These are phyloP conservation scores for Aspergillus sp. DNA, from an alignment of 2,329 filamentous ascomycete species.

Conservation along the genomic window DNA sequence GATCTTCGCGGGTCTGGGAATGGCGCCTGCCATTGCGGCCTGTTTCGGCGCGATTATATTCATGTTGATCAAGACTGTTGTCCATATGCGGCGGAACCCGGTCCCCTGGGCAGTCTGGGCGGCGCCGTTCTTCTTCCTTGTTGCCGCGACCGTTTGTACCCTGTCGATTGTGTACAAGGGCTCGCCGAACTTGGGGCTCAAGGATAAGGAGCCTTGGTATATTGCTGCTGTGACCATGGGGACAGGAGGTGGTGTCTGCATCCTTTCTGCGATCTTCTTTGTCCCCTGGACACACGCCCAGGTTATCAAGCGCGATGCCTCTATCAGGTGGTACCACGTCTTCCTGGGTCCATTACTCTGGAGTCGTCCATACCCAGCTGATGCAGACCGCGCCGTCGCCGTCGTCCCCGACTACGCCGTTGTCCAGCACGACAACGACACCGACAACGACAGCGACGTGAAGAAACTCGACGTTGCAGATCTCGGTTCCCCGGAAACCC, in stretches of 20 bases:
- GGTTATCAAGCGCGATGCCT: slow-evolving; percentile 68
- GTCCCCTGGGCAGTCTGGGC: slow-evolving; percentile 71
- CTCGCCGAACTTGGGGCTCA: slow-evolving; percentile 65
- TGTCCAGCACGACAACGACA: slow-evolving; percentile 55
- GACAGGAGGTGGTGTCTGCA: slow-evolving; percentile 58
- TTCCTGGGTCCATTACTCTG: slow-evolving; percentile 64
- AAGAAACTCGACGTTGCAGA: background rate
- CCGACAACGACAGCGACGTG: background rate
- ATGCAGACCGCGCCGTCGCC: slow-evolving; percentile 50
- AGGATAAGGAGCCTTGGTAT: slow-evolving; percentile 62
- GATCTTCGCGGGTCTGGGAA: slow-evolving; percentile 63
- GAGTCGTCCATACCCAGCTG: slow-evolving; percentile 56
- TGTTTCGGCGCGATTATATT: slow-evolving; percentile 68
- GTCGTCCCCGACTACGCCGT: slow-evolving; percentile 75
- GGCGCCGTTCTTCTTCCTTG: slow-evolving; percentile 74
- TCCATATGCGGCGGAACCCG: slow-evolving; percentile 70
- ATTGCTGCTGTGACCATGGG: slow-evolving; percentile 70
- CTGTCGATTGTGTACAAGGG: slow-evolving; percentile 80
- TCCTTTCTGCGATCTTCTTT: slow-evolving; percentile 68
- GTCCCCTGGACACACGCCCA: slow-evolving; percentile 67
- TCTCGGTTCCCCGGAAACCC: slow-evolving; percentile 8
- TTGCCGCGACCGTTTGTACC: slow-evolving; percentile 64
- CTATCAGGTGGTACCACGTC: slow-evolving; percentile 63
- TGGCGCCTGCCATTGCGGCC: slow-evolving; percentile 68
- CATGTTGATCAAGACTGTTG: slow-evolving; percentile 67